Base-by-base conservation (phyloP, 148 eudicot species). In the Amaranthus cruentus region DNA sequence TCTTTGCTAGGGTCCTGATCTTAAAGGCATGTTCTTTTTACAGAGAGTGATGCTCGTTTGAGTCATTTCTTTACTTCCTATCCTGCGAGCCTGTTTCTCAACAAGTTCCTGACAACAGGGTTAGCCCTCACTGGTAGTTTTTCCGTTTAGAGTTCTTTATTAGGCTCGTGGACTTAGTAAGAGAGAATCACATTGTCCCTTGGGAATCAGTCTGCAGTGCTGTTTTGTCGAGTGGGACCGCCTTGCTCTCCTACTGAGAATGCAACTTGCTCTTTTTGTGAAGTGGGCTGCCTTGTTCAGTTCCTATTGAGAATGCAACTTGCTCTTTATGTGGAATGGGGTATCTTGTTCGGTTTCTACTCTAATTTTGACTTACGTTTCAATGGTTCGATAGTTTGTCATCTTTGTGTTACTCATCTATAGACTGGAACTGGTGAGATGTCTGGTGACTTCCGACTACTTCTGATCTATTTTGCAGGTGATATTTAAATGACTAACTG, bases 21-120 rank as follows among this genome's bases (percentile, higher is more conserved):
- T 68, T 63, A 63, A 7, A n/a, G 50, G 73, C 68, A 28, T 71
- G 72, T 55, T 76, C 44, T 4, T 49, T 72, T 68, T 49, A 61
- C 18, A 66, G 72, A 62, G 74, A 54, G 57, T 72, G 66, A 44
- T 74, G 81, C 74, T 62, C 77, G 28, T 74, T 62, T 76, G 3
- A 43, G 15, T 60, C 71, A 6, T 76, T 43, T 9, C 55, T 55
- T 42, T 52, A 18, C 68, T 0, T 54, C n/a, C 11, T 47, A 14
- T 48, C 62, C 53, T 15, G 50, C 64, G 73, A 61, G n/a, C 51
- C 10, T 67, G 42, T 21, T 53, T 52, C 71, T 18, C 55, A 43
- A 47, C 28, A 49, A 66, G 72, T 47, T 44, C 50, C 11, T 7
- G 21, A 61, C 51, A 46, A 57, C 12, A 72, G 72, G 76, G 67